phyloP scores from a whole-genome alignment of 257 asterid species.

The Agastache rugosa region DNA sequence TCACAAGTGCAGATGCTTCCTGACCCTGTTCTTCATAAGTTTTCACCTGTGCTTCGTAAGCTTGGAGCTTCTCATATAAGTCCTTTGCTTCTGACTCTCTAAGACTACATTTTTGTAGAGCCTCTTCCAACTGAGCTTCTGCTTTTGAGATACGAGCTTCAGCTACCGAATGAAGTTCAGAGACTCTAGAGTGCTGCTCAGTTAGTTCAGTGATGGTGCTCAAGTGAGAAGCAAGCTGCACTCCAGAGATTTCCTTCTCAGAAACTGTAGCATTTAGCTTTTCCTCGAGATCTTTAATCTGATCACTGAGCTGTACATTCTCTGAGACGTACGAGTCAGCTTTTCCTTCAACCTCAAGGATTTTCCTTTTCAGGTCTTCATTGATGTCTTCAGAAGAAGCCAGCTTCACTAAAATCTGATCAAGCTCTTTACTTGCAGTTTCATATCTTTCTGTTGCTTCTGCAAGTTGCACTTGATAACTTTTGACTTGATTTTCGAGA shows the following conservation, averaged over 20 bases:
- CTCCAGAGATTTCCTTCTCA: slow-evolving; percentile 58
- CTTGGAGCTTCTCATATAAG: slow-evolving; percentile 59
- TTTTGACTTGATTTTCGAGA: slow-evolving; percentile 69
- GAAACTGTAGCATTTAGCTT: slow-evolving; percentile 44
- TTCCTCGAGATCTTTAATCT: slow-evolving; percentile 67
- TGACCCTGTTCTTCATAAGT: slow-evolving; percentile 58
- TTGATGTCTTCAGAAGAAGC: slow-evolving; percentile 62
- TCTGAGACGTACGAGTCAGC: slow-evolving; percentile 57
- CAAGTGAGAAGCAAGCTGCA: slow-evolving; percentile 67
- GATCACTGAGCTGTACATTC: slow-evolving; percentile 59
- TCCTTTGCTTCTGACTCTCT: slow-evolving; percentile 81
- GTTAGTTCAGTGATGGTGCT: slow-evolving; percentile 66
- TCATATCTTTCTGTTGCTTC: slow-evolving; percentile 61
- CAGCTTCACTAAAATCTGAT: slow-evolving; percentile 57
- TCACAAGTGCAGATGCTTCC: slow-evolving; percentile 56
- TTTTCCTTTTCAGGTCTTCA: slow-evolving; percentile 56
- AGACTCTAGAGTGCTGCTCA: slow-evolving; percentile 65
- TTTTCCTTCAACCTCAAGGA: slow-evolving; percentile 67
- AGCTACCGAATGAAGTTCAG: slow-evolving; percentile 65
- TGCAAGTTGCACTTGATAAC: slow-evolving; percentile 64
- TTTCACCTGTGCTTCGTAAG: slow-evolving; percentile 64
- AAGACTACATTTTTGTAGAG: slow-evolving; percentile 51
- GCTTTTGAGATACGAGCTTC: slow-evolving; percentile 66
- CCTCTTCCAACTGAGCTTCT: slow-evolving; percentile 70
- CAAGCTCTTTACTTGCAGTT: slow-evolving; percentile 60